Base-by-base conservation (phyloP, 495 filamentous ascomycete species). In the Chaetomium cochliodes region DNA sequence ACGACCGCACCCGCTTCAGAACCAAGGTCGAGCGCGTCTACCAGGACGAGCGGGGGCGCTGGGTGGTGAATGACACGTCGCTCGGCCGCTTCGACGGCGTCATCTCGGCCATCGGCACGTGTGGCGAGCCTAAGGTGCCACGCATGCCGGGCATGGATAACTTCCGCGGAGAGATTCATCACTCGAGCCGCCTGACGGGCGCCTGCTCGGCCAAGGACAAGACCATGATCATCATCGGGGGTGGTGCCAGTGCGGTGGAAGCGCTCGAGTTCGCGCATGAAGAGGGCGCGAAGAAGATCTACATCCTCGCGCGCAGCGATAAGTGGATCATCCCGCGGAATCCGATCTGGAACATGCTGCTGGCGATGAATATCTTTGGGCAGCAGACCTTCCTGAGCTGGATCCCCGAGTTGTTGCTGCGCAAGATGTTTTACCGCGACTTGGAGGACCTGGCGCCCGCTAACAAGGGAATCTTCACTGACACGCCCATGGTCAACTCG, bases 271-370 rank as follows among this genome's bases (percentile, higher is more conserved):
- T 92, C 67, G 90, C 89, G 9, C 83, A 88, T 22, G 76, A 85
- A 53, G 83, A 86, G 47, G 82, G 84, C 2, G 91, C 90, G 0
- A 77, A 76, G 8, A 85, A 88, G 66, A 87, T 89, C 1, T 86
- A 88, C 65, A 85, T 96, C 20, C 81, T 94, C 6, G 86, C 90
- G 1, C 84, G 91, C 18, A 88, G 85, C 26, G 91, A 94, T 70
- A 94, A 94, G 78, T 94, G 91, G 91, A 88, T 94, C 58, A 93
- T 94, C 60, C 92, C 91, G 3, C 85, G 92, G 16, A 92, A 93
- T 67, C 78, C 88, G 3, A 46, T 93, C 16, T 79, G 92, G 39
- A 88, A 94, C 71, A 81, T 86, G 9, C 79, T 94, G 23, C 80
- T 96, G 13, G 81, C 88, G 0, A 74, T 90, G 64, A 96, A 96